Evolutionary conservation across 176 grass and related monocot species (phyloP), one percentile per base, ranked within the genome.

Genomic region (Raddia distichophylla): DNA sequence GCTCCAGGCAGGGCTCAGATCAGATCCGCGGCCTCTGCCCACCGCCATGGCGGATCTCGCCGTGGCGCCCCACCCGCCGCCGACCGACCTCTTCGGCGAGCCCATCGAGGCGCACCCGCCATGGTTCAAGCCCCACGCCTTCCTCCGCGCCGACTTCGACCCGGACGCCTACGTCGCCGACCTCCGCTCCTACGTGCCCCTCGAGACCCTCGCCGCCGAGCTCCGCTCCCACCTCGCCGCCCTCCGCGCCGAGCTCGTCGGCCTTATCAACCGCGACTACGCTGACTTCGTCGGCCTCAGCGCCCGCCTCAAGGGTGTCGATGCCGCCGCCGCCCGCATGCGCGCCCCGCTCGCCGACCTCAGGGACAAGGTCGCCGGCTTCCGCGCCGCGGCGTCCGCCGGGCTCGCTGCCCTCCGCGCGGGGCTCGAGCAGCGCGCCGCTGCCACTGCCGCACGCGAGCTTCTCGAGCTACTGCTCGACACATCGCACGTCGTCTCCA

Each of bases 221-320:
- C 96, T 99, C 46, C 89, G 85, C 77, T 75, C 93, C 53, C 91
- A 99, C 68, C 90, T 95, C 37, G 89, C 88, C 42, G 80, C 74
- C n/a, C 97, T 99, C 72, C 88, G 92, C 44, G 85, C 93, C 68
- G 93, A 99, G 87, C 91, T 99, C 68, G 88, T 99, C 71, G 93
- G 94, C 20, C 97, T 99, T 77, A 93, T 99, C 76, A 99, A 99
- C 81, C 90, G 89, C 58, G 91, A 99, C 89, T 99, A 99, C 48
- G 97, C 93, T 0, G 93, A 99, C 84, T 99, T 99, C 76, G 91
- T 99, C 22, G 90, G 97, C 7, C 85, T 99, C 82, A 93, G 91
- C 77, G 90, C 90, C 17, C 87, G 93, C 17, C 93, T 99, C 50
- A 88, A 90, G 72, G 93, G 92, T 63, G 97, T 94, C 57, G 93